Evolutionary conservation across 2,329 filamentous ascomycete genomes (phyloP), one percentile per base, ranked within the genome.

Genomic region (Cryphonectria naterciae): DNA sequence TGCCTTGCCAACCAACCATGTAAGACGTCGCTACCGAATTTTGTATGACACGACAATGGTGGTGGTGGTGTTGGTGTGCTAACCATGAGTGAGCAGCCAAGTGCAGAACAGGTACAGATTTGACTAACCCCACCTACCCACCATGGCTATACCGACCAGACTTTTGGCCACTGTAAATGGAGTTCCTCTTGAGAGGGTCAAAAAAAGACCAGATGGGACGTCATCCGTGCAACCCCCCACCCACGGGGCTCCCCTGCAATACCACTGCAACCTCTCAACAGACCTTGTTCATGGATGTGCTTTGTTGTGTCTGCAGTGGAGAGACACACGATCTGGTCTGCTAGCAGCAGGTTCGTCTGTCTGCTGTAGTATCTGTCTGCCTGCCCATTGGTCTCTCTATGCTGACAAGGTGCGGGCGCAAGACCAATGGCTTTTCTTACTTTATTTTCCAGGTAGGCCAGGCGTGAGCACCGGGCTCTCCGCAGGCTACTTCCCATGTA

Each of bases 161-260:
- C 54, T 19, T 58, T 17, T 28, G 2, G 54, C 15, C 28, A 11
- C 22, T 49, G 22, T n/a, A 19, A 32, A 58, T 8, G 28, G 22
- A 22, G 6, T 19, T 8, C 25, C 25, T 58, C 54, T 19, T 15
- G 25, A 28, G 52, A 28, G 25, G 35, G 19, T 4, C 64, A 35
- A 41, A 25, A 28, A 49, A 37, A 56, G 52, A 28, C 7, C 19
- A 39, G 17, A 67, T 32, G 35, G 35, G 32, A 67, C 37, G 35
- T 60, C 52, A 67, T 67, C 46, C 28, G 65, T 46, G 54, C 22
- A 8, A 61, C 65, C 39, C 22, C 32, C 54, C 28, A 61, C 10
- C 58, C 19, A 49, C 19, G 17, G 22, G 1, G 17, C 8, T 37
- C 35, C 32, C 19, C 32, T 15, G 58, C 58, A 39, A 2, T n/a